A percentile compares a stretch with the other conserved stretches of the same genome.
Evolutionary conservation across 1,139 yeast genomes (phyloP).

Genomic region (Hemisphaericaspora xylofermentans): DNA sequence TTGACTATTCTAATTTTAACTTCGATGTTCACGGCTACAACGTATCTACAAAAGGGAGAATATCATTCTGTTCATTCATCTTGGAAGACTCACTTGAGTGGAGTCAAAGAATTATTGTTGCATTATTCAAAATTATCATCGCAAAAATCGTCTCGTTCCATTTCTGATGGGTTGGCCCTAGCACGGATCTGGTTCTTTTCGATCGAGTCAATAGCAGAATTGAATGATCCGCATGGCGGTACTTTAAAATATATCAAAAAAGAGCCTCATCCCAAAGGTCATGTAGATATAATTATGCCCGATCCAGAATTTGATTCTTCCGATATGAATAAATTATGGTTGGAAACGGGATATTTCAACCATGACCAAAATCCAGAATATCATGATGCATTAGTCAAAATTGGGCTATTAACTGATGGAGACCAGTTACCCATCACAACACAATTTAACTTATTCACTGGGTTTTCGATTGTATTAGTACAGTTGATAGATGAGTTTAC

Average conservation of each 20-base stretch:
- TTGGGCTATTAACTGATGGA: conserved; percentile 26
- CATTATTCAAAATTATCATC: conserved; percentile 29
- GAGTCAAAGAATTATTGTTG: conserved; percentile 40
- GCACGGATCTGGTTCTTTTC: conserved; percentile 49
- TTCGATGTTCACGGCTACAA: conserved; percentile 36
- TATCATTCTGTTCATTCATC: conserved; percentile 13
- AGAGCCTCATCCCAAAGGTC: conserved; percentile 5
- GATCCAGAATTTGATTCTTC: conserved; percentile 17
- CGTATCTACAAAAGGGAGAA: conserved; percentile 8
- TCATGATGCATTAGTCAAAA: conserved; percentile 31
- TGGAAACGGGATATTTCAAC: conserved; percentile 36
- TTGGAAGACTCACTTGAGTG: conserved; percentile 43
- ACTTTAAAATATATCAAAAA: conserved; percentile 20
- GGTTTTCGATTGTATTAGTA: conserved; percentile 32
- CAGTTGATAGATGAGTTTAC: conserved; percentile 28
- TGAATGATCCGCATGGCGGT: conserved; percentile 34
- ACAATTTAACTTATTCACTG: conserved; percentile 37
- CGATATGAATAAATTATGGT: conserved; percentile 23
- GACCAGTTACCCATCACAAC: conserved; percentile 12
- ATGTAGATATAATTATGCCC: conserved; percentile 12
- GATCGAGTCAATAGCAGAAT: conserved; percentile 38
- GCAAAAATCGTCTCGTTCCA: conserved; percentile 12
- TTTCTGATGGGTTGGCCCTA: conserved; percentile 41
- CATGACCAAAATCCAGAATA: conserved; percentile 28
- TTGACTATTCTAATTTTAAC: conserved; percentile 40